Evolutionary conservation across 2,329 filamentous ascomycete species (phyloP).

Genomic region (Hypocrella siamensis): DNA sequence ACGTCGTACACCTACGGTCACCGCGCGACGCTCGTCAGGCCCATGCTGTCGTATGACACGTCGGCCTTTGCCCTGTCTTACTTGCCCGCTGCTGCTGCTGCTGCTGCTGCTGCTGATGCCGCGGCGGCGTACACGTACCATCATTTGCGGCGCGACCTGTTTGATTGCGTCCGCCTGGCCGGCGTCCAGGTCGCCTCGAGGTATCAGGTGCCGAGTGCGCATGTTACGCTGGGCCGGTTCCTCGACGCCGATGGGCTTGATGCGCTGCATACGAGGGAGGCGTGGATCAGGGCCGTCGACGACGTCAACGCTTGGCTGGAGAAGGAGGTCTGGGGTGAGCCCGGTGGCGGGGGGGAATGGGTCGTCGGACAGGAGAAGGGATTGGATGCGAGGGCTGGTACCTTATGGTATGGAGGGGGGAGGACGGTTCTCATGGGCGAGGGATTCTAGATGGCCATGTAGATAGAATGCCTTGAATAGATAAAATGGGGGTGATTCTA

Average conservation of each 20-base stretch:
- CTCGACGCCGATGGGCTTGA: constrained; percentile 50
- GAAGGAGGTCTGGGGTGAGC: constrained; percentile 50
- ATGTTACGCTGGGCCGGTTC: constrained; percentile 77
- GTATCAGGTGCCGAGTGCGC: constrained; percentile 79
- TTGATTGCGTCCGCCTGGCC: constrained; percentile 39
- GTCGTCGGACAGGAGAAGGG: constrained; percentile 75
- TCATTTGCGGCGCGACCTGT: constrained; percentile 71
- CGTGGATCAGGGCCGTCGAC: constrained; percentile 58
- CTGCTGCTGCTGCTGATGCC: constrained; percentile 18
- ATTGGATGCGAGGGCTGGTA: constrained; percentile 58
- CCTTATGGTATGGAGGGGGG: constrained; percentile 78
- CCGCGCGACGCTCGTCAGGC: constrained; percentile 63
- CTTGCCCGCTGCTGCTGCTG: constrained; percentile 59
- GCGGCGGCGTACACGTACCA: constrained; percentile 51
- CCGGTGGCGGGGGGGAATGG: constrained; percentile 51
- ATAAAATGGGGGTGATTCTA: too few species aligned
- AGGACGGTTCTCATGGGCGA: constrained; percentile 49
- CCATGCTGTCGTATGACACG: constrained; percentile 69
- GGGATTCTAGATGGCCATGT: constrained; percentile 45
- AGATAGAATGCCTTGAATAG: neutral
- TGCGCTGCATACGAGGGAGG: constrained; percentile 38
- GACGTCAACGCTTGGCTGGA: constrained; percentile 63
- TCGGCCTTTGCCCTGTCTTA: constrained; percentile 79
- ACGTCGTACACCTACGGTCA: constrained; percentile 51
- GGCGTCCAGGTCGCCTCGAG: constrained; percentile 60